phyloP scores from a whole-genome alignment of 805 yeast species.

The Danielia reshetovae region DNA sequence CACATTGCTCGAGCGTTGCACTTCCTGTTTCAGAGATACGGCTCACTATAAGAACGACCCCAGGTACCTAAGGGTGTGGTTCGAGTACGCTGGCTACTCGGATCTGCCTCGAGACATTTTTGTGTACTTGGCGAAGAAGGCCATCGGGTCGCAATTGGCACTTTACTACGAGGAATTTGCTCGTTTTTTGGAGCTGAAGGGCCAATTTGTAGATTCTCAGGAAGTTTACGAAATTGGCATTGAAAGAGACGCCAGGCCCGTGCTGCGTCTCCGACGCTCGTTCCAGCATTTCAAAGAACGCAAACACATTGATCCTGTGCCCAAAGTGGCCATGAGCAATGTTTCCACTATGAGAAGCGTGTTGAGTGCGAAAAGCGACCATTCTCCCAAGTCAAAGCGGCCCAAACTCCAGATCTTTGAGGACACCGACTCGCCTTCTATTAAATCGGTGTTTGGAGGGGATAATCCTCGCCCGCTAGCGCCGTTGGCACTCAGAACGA shows the following conservation, averaged over 20 bases:
- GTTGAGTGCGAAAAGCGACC: constrained; percentile 18
- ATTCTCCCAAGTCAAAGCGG: constrained; percentile 13
- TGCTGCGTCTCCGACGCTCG: constrained; percentile 26
- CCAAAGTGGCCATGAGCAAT: constrained; percentile 1
- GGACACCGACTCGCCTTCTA: constrained; percentile 7
- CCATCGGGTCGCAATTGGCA: constrained; percentile 66
- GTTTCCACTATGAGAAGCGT: constrained; percentile 4
- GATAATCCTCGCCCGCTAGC: constrained; percentile 48
- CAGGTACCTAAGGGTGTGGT: constrained; percentile 76
- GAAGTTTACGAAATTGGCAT: constrained; percentile 60
- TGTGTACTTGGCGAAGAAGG: constrained; percentile 63
- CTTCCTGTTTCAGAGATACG: constrained; percentile 62
- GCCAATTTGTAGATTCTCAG: constrained; percentile 50
- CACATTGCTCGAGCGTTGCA: constrained; percentile 63
- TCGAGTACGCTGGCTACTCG: constrained; percentile 65
- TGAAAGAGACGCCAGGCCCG: constrained; percentile 61
- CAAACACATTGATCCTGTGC: not conserved
- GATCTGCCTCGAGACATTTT: constrained; percentile 71
- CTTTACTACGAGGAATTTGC: constrained; percentile 80
- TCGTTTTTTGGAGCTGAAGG: constrained; percentile 48
- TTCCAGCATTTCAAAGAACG: constrained; percentile 41
- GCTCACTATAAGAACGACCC: constrained; percentile 76
- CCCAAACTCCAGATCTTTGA: constrained; percentile 38
- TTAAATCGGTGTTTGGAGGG: constrained; percentile 17
- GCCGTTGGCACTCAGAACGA: constrained; percentile 45